Evolutionary conservation across 331 rosid genomes (phyloP).

Genomic region (Telfairia occidentalis): DNA sequence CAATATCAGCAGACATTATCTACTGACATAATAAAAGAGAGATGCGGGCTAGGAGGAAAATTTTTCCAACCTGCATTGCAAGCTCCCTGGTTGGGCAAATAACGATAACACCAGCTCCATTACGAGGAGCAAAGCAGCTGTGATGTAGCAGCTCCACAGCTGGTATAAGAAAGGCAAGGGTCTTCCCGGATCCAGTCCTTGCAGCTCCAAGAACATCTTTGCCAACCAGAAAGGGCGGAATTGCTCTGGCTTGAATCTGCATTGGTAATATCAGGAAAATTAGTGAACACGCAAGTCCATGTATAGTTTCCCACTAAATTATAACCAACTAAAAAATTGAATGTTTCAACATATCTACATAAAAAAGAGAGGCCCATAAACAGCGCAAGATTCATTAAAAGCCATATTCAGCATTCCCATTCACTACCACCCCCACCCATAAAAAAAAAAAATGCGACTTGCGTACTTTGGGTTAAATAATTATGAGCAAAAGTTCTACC

Average conservation of each 20-base stretch:
- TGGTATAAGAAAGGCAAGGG: slow-evolving; percentile 83
- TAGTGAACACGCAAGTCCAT: neutral
- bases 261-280: slow-evolving; percentile 11
- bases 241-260: slow-evolving; percentile 82
- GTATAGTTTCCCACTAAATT: neutral
- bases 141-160: slow-evolving; percentile 69
- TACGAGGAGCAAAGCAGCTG: slow-evolving; percentile 47
- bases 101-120: slow-evolving; percentile 68
- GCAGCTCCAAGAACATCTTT: slow-evolving; percentile 97
- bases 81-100: slow-evolving; percentile 97
- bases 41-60: neutral
- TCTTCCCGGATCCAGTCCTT: slow-evolving; percentile 95
- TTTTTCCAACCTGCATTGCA: slow-evolving; percentile 70
- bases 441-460: neutral
- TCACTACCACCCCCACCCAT: neutral
- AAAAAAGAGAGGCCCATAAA: neutral
- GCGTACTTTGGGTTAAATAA: neutral
- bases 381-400: neutral
- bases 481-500: neutral
- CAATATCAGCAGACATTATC: neutral
- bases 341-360: neutral
- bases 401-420: neutral
- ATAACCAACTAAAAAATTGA: neutral
- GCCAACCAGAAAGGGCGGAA: slow-evolving; percentile 62
- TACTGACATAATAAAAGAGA: neutral